Evolutionary conservation across 2,329 filamentous ascomycete species (phyloP), one percentile per base, ranked within the genome.

Genomic region (Raffaelea deltoideospora): DNA sequence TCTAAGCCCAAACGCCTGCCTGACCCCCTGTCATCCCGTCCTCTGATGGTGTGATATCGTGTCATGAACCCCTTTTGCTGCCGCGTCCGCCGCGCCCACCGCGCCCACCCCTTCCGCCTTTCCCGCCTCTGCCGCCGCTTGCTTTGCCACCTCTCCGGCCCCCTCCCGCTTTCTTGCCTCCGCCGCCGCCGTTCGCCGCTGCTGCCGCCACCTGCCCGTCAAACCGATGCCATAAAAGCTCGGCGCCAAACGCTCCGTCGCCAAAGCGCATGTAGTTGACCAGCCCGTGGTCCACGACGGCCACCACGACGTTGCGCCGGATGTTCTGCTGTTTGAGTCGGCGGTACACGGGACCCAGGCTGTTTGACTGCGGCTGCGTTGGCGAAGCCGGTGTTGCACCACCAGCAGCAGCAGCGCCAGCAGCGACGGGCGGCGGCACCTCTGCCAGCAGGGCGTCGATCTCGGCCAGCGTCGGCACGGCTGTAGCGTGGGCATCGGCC

Each of bases 201-300:
- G 56, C 48, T 15, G 8, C 20, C 20, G 38, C 53, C 31, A 42
- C 45, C 45, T 49, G 45, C 42, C 41, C 49, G 52, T 65, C 61
- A 45, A 68, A 67, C 35, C 72, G 59, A 50, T 77, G 72, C 48
- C 75, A 85, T 27, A 94, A 50, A 53, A 60, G 73, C 55, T 93
- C 85, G 43, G 74, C 69, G 0, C 67, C 78, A 57, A 95, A 95
- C 1, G 77, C 78, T 10, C 76, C 76, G 60, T 96, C 86, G 2
- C 72, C 75, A 40, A 95, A 67, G 19, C 82, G 65, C 49, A 95
- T 64, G 53, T 88, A 96, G 54, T 88, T 96, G 32, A 87, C 79
- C 18, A 96, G 68, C 0, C 90, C 90, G 43, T 85, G 72, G 53
- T 96, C 90, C 24, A 95, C 86, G 3, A 96, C 72, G 0, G 87